Evolutionary conservation across 257 asterid genomes (phyloP).

Genomic region (Gentiana macrophylla): DNA sequence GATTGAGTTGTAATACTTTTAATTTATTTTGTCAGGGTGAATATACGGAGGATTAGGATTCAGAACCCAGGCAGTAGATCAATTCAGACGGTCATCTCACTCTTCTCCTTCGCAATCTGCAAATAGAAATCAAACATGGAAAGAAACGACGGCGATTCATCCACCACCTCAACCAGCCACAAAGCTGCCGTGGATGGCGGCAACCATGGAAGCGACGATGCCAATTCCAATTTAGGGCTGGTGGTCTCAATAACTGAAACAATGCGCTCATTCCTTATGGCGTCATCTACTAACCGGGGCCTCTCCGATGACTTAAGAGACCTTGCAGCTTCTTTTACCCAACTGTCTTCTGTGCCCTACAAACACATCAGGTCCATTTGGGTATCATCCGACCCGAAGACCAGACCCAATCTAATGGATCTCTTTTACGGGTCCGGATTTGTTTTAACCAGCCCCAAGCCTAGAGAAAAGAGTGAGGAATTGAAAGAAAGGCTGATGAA

Average conservation of each 20-base stretch:
- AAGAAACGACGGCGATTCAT: constrained; percentile 11
- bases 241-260: constrained; percentile 42
- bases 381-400: constrained; percentile 33
- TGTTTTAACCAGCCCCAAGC: constrained; percentile 61
- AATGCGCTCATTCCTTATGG: constrained; percentile 41
- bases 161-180: constrained; percentile 17
- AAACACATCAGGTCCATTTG: constrained; percentile 56
- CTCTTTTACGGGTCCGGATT: constrained; percentile 47
- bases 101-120: no score
- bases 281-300: constrained; percentile 34
- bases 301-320: constrained; percentile 45
- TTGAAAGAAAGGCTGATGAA: constrained; percentile 58
- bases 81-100: no score
- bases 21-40: no score
- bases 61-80: no score
- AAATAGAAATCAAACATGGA: not conserved
- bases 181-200: constrained; percentile 8
- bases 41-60: no score
- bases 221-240: constrained; percentile 18
- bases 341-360: constrained; percentile 42
- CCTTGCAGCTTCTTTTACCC: constrained; percentile 42
- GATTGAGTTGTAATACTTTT: no score
- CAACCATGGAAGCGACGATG: constrained; percentile 4
- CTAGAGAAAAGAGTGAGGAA: constrained; percentile 83
- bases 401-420: constrained; percentile 33